phyloP scores from a whole-genome alignment of 148 eudicot genomes.

The Chenopodium formosanum region DNA sequence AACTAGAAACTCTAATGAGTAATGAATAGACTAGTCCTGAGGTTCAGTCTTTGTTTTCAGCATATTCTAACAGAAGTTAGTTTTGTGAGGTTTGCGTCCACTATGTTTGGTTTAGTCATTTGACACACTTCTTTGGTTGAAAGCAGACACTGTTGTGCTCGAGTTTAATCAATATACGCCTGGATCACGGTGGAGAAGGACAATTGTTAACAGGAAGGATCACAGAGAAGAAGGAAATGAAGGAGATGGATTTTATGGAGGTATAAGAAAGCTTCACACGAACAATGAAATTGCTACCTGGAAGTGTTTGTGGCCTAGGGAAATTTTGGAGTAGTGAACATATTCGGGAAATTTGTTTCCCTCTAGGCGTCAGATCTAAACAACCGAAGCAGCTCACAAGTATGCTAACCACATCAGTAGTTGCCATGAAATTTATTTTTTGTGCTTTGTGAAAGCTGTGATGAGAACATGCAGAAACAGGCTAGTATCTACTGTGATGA shows the following conservation, averaged over 20 bases:
- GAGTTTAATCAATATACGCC: slow-evolving; percentile 86
- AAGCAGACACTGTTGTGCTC: slow-evolving; percentile 59
- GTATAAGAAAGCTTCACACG: slow-evolving; percentile 60
- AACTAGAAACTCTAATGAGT: background rate
- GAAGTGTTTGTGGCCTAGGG: slow-evolving; percentile 78
- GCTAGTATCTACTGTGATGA: slow-evolving; percentile 9
- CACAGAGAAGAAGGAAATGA: slow-evolving; percentile 92
- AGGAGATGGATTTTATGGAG: slow-evolving; percentile 87
- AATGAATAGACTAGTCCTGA: background rate
- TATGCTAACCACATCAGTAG: slow-evolving; percentile 11
- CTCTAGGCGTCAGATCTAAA: background rate
- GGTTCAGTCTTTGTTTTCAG: background rate
- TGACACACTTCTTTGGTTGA: slow-evolving; percentile 10
- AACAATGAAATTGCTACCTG: slow-evolving; percentile 62
- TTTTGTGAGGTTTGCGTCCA: background rate
- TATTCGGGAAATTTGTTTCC: background rate
- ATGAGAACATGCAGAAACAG: slow-evolving; percentile 11
- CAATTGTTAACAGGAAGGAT: slow-evolving; percentile 58
- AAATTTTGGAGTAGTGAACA: slow-evolving; percentile 57
- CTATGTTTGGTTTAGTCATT: background rate
- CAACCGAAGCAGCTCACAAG: background rate
- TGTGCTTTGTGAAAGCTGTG: background rate
- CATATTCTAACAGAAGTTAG: background rate
- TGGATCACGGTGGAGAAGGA: slow-evolving; percentile 76
- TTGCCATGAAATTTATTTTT: background rate